A percentile compares a stretch with the other conserved stretches of the same genome.
Conservation (phyloP, 192 early-diverging fungal species). For the Linnemannia elongata region DNA sequence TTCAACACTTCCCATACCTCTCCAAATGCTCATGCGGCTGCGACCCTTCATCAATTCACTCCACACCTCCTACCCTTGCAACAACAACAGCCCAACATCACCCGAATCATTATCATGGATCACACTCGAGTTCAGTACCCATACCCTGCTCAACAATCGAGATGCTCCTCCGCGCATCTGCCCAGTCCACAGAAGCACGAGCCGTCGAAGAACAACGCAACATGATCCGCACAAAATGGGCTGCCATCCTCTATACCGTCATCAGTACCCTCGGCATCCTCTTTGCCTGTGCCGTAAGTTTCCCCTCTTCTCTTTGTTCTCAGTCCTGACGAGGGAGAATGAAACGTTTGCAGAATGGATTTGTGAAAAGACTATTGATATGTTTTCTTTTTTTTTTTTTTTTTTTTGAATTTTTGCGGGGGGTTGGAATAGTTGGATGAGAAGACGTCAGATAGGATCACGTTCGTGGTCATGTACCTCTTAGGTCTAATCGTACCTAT, state of each 20-base stretch:
- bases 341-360: no score
- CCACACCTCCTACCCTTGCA: no score
- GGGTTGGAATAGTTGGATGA: slow-evolving; percentile 3
- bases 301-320: background rate
- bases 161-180: background rate
- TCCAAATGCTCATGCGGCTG: no score
- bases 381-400: background rate
- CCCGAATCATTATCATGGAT: background rate
- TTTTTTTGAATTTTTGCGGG: background rate
- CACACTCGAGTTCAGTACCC: background rate
- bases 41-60: no score
- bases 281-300: slow-evolving; percentile 13
- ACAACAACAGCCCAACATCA: no score
- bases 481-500: slow-evolving; percentile 17
- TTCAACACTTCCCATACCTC: background rate
- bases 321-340: background rate
- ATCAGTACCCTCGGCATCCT: slow-evolving; percentile 12
- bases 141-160: background rate
- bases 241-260: slow-evolving; percentile 3
- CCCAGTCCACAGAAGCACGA: background rate
- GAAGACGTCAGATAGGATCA: slow-evolving; percentile 22
- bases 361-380: no score
- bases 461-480: slow-evolving; percentile 17
- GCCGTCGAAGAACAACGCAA: slow-evolving; percentile 9
- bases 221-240: slow-evolving; percentile 18